Evolutionary conservation across 2,329 filamentous ascomycete genomes (phyloP).

Genomic region (Xylariales sp.): DNA sequence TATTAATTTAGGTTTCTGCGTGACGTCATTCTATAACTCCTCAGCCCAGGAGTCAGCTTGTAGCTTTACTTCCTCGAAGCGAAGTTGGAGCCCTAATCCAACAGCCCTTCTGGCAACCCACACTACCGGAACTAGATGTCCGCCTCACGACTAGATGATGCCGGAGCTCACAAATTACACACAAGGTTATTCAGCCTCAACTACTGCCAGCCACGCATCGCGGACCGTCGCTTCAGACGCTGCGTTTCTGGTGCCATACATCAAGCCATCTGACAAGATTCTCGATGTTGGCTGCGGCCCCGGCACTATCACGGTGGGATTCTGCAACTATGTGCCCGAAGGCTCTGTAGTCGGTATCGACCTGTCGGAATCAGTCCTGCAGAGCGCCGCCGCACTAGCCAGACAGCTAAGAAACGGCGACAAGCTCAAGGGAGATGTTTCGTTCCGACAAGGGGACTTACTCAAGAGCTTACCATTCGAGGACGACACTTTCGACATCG

Average conservation of each 20-base stretch:
- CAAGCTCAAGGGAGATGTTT: conserved; percentile 10
- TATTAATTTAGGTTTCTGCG: too few relatives aligned
- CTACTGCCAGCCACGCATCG: conserved; percentile 31
- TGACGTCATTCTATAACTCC: too few relatives aligned
- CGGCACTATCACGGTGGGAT: conserved; percentile 41
- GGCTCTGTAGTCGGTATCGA: conserved; percentile 38
- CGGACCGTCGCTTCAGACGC: conserved; percentile 41
- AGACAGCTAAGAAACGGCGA: neutral
- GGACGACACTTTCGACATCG: conserved; percentile 36
- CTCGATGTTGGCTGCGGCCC: conserved; percentile 46
- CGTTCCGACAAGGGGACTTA: conserved; percentile 30
- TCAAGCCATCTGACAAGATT: conserved; percentile 32
- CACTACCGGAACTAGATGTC: too few relatives aligned
- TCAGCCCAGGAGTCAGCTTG: too few relatives aligned
- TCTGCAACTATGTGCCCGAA: conserved; percentile 33
- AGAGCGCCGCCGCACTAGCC: conserved; percentile 20
- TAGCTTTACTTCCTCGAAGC: too few relatives aligned
- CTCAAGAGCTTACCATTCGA: conserved; percentile 32
- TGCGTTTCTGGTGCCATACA: conserved; percentile 35
- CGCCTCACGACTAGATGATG: neutral
- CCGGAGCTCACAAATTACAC: conserved; percentile 21
- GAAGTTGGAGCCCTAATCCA: too few relatives aligned
- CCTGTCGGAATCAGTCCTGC: conserved; percentile 26
- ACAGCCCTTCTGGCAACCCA: too few relatives aligned
- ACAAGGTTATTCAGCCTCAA: conserved; percentile 34